A percentile compares a stretch with the other conserved stretches of the same genome.
These are phyloP conservation scores for Exserohilum rostratum DNA, from an alignment of 2,329 filamentous ascomycete species.

Conservation along the genomic window DNA sequence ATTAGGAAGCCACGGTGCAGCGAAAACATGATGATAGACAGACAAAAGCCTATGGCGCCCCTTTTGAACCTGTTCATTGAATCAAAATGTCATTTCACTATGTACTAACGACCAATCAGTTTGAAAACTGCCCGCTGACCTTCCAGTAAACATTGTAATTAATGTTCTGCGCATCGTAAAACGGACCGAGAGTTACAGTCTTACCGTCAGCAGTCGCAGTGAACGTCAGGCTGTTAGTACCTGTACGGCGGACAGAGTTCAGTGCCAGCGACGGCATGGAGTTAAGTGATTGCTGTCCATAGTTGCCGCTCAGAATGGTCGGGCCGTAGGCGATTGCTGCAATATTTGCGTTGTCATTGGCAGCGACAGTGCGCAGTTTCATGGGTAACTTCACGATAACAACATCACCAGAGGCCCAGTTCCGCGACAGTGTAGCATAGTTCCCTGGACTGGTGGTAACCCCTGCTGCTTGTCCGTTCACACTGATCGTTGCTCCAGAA, in stretches of 20 bases:
- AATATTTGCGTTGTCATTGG: slow-evolving; percentile 56
- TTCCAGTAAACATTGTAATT: slow-evolving; percentile 37
- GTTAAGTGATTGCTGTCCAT: slow-evolving; percentile 39
- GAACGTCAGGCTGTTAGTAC: slow-evolving; percentile 19
- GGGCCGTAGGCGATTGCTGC: slow-evolving; percentile 58
- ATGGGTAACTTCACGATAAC: slow-evolving; percentile 56
- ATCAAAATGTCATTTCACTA: no score
- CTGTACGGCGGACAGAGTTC: slow-evolving; percentile 18
- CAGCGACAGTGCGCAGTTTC: slow-evolving; percentile 50
- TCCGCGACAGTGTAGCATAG: slow-evolving; percentile 51
- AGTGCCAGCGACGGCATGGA: slow-evolving; percentile 24
- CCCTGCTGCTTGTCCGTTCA: slow-evolving; percentile 50
- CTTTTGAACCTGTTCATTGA: no score
- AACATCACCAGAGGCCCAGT: slow-evolving; percentile 54
- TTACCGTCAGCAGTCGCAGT: slow-evolving; percentile 26
- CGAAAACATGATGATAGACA: no score
- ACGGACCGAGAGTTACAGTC: slow-evolving; percentile 24
- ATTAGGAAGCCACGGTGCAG: no score
- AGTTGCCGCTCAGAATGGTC: slow-evolving; percentile 54
- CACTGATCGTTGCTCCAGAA: slow-evolving; percentile 44
- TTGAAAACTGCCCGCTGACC: slow-evolving; percentile 10
- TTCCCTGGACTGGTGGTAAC: slow-evolving; percentile 44
- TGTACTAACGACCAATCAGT: neutral
- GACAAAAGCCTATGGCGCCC: no score
- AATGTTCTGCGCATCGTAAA: slow-evolving; percentile 34